Conservation (phyloP, 805 yeast species). For the Metschnikowia chrysomelidarum region DNA sequence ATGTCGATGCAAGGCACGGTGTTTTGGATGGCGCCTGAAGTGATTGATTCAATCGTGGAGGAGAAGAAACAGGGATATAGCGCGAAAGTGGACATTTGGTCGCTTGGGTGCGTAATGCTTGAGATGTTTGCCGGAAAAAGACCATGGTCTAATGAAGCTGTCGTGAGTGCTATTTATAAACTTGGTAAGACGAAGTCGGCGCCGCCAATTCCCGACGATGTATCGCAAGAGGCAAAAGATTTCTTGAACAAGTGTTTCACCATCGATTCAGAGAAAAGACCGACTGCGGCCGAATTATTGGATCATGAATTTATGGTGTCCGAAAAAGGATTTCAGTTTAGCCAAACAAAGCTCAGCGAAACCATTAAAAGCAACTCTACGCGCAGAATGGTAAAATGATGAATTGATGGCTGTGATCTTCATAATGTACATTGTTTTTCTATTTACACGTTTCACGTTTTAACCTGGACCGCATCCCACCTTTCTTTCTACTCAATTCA, state of each 20-base stretch:
- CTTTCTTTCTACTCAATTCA: constrained; percentile 33
- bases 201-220: constrained; percentile 96
- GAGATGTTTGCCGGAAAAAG: constrained; percentile 98
- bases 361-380: constrained; percentile 38
- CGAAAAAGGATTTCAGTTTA: constrained; percentile 46
- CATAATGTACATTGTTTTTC: neutral
- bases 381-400: constrained; percentile 6
- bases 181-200: constrained; percentile 81
- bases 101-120: constrained; percentile 92
- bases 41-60: constrained; percentile 77
- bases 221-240: constrained; percentile 61
- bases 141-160: constrained; percentile 96
- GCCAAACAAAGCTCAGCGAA: constrained; percentile 52
- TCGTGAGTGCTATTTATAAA: constrained; percentile 91
- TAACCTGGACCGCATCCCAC: too few relatives aligned
- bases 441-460: neutral
- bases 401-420: neutral
- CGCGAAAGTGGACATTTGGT: constrained; percentile 98
- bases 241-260: constrained; percentile 76
- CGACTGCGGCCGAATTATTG: constrained; percentile 73
- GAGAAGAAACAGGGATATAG: constrained; percentile 85
- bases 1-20: constrained; percentile 99
- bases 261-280: constrained; percentile 76
- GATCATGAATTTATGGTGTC: constrained; percentile 50
- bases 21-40: constrained; percentile 99